A percentile compares a stretch with the other conserved stretches of the same genome.
phyloP scores from a whole-genome alignment of 352 stramenopile genomes.

The Pelagophyceae sp. region DNA sequence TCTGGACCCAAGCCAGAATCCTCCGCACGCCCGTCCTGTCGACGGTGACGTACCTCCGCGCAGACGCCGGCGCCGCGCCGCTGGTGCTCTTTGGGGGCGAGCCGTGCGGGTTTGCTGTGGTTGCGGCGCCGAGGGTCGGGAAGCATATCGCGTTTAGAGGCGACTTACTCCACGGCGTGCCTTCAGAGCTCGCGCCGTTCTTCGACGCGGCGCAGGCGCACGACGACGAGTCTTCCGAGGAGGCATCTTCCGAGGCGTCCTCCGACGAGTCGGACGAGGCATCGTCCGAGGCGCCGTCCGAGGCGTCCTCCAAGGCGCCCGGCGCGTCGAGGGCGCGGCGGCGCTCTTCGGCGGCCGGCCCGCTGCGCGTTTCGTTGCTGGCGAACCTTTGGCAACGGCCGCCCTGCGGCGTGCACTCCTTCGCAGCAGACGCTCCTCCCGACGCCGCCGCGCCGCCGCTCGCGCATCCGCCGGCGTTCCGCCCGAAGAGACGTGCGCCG shows the following conservation, averaged over 20 bases:
- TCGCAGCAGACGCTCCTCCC: background rate
- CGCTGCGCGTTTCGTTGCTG: background rate
- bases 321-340: background rate
- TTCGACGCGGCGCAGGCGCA: background rate
- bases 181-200: background rate
- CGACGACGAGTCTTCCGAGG: too few species aligned
- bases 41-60: slow-evolving; percentile 9
- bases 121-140: background rate
- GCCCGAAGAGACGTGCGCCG: background rate
- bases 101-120: background rate
- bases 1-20: background rate
- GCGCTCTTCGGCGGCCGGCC: background rate
- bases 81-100: background rate
- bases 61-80: background rate
- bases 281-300: too few species aligned
- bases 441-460: background rate
- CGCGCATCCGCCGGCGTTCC: background rate
- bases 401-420: background rate
- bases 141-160: background rate
- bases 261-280: too few species aligned
- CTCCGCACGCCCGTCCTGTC: background rate
- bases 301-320: background rate
- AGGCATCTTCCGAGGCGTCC: too few species aligned
- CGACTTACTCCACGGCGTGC: background rate
- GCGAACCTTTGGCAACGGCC: background rate